These are phyloP conservation scores for Mycena alexandri DNA, from an alignment of 768 basidiomycete species.

Conservation along the genomic window DNA sequence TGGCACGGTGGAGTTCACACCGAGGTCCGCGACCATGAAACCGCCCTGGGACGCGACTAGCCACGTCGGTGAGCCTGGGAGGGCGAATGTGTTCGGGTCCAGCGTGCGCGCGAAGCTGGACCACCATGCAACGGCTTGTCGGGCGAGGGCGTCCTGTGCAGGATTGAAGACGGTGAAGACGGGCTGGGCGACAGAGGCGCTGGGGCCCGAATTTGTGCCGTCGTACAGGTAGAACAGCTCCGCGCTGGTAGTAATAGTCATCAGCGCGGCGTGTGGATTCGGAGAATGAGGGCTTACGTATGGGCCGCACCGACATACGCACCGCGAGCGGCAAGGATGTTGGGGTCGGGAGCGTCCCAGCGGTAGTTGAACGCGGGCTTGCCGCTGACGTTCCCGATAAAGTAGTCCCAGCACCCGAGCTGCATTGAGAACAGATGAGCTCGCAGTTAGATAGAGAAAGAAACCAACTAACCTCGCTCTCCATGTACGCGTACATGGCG, in stretches of 20 bases:
- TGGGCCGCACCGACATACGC: slow-evolving; percentile 38
- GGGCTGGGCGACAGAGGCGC: slow-evolving; percentile 37
- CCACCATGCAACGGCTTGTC: slow-evolving; percentile 39
- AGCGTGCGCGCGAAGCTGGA: slow-evolving; percentile 35
- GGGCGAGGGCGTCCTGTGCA: slow-evolving; percentile 30
- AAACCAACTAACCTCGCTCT: slow-evolving; percentile 33
- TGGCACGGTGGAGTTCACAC: not conserved
- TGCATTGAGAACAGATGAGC: not conserved
- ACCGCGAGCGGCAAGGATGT: slow-evolving; percentile 32
- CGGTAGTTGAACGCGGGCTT: slow-evolving; percentile 40
- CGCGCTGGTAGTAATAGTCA: slow-evolving; percentile 9
- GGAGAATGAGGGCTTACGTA: slow-evolving; percentile 24
- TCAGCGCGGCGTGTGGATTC: not conserved
- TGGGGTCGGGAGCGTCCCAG: slow-evolving; percentile 40
- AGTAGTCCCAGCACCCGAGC: slow-evolving; percentile 38
- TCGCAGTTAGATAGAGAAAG: not conserved
- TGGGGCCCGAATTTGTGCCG: slow-evolving; percentile 40
- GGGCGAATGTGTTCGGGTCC: slow-evolving; percentile 37
- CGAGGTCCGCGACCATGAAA: slow-evolving; percentile 27
- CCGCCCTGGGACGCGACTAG: slow-evolving; percentile 30
- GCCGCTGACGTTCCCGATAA: slow-evolving; percentile 39
- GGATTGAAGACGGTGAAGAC: slow-evolving; percentile 36
- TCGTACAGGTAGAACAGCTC: slow-evolving; percentile 41
- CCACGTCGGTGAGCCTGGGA: slow-evolving; percentile 36
- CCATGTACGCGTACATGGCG: slow-evolving; percentile 41